Base-by-base conservation (phyloP, 768 basidiomycete genomes). In the Tylopilus plumbeoviolaceoides region DNA sequence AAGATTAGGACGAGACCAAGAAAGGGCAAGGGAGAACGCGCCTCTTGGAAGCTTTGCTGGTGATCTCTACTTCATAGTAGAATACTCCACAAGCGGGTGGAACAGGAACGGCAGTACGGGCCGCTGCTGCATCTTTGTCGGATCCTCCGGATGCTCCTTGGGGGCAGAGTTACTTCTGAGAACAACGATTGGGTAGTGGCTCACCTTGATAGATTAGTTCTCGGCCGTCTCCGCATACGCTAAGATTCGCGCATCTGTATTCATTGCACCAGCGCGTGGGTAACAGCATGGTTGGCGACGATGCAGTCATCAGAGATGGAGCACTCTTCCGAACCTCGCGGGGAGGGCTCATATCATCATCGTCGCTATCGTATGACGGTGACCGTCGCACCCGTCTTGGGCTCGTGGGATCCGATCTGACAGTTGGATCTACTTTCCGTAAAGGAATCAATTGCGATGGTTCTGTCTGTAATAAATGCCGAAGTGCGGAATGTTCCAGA, bases 11-110 rank as follows among this genome's bases (percentile, higher is more conserved):
- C 59, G 51, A 42, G 54, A n/a, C 5, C 7, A 31, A 23, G 44
- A 36, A 43, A 12, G 54, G 44, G 17, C 39, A 33, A 36, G 7
- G 23, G 25, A 12, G 27, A 21, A 71, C 82, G 65, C 60, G 87
- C 92, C 90, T 92, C 68, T 87, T 89, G 40, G 80, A 75, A 65
- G 87, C 82, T 28, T 89, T 89, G 65, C 87, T 83, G 7, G 87
- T 66, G 43, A 98, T 82, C 61, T 89, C 83, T 6, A 93, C 83
- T 73, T 99, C 95, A 65, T 87, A 99, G 69, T 98, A 99, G 65
- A 91, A 95, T 50, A 98, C 84, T 21, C 95, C 97, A 60, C 89
- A 89, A 11, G 87, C 84, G 1, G 85, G 76, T 2, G 95, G 95
- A 44, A 95, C 87, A 1, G 87, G 81, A 58, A 82, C 73, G 41